A percentile compares a stretch with the other conserved stretches of the same genome.
phyloP scores from a whole-genome alignment of 805 yeast species.

The Cyberlindnera mycetangii region DNA sequence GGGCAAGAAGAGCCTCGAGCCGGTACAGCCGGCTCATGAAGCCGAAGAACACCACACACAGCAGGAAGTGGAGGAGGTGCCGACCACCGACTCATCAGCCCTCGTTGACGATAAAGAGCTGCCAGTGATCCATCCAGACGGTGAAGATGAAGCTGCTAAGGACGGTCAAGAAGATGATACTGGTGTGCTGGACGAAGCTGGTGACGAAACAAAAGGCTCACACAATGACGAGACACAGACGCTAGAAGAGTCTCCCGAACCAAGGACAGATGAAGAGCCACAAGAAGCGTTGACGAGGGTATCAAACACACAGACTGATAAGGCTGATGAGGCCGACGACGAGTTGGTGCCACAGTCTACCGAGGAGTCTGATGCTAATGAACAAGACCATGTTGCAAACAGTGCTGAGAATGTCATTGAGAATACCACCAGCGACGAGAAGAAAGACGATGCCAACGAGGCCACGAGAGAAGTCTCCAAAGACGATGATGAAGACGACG shows the following conservation, averaged over 20 bases:
- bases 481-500: slow-evolving; percentile 4
- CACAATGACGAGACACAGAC: no score
- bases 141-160: not conserved
- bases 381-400: not conserved
- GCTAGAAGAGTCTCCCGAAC: not conserved
- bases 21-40: not conserved
- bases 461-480: slow-evolving; percentile 2
- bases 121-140: no score
- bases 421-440: slow-evolving; percentile 1
- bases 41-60: not conserved
- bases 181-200: not conserved
- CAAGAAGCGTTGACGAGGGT: not conserved
- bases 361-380: slow-evolving; percentile 1
- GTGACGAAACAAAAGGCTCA: not conserved
- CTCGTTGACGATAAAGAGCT: no score
- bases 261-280: not conserved
- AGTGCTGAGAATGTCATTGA: not conserved
- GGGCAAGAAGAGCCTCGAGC: not conserved
- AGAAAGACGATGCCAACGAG: slow-evolving; percentile 4
- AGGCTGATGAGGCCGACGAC: not conserved
- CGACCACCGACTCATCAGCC: no score
- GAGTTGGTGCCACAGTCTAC: not conserved
- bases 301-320: no score
- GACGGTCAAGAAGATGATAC: no score
- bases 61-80: not conserved